phyloP scores from a whole-genome alignment of 225 moss, liverwort and hornwort species.

The Polytrichum commune region DNA sequence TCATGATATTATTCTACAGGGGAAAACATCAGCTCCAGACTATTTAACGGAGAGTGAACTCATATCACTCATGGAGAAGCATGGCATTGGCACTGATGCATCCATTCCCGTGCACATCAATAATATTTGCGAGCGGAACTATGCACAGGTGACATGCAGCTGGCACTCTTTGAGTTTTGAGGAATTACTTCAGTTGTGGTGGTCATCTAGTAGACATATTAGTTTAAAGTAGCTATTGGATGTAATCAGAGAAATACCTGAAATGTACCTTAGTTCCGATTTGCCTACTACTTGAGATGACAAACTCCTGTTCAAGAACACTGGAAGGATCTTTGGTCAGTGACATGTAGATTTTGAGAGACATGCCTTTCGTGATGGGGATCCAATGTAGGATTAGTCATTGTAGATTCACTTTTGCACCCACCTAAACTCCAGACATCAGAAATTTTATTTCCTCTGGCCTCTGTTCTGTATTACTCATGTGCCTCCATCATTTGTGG shows the following conservation, averaged over 20 bases:
- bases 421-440: no score
- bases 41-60: conserved; percentile 98
- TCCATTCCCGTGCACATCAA: conserved; percentile 98
- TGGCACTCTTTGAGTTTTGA: not conserved
- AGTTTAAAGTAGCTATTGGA: no score
- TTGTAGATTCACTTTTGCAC: no score
- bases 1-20: conserved; percentile 34
- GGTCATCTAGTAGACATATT: no score
- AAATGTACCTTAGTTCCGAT: not conserved
- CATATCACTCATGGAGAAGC: conserved; percentile 94
- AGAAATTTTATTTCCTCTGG: no score
- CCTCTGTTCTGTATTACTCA: no score
- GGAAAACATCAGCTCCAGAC: conserved; percentile 90
- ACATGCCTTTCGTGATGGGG: no score
- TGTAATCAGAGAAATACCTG: not conserved
- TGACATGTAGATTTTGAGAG: not conserved
- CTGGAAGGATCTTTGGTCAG: not conserved
- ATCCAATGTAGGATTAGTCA: no score
- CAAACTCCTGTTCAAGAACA: not conserved
- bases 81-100: conserved; percentile 99
- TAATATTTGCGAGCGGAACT: conserved; percentile 97
- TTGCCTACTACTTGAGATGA: not conserved
- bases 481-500: no score
- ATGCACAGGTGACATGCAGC: conserved; percentile 73
- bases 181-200: no score